Evolutionary conservation across 2,329 filamentous ascomycete genomes (phyloP), one percentile per base, ranked within the genome.

Genomic region (Leptosphaerulina australis): DNA sequence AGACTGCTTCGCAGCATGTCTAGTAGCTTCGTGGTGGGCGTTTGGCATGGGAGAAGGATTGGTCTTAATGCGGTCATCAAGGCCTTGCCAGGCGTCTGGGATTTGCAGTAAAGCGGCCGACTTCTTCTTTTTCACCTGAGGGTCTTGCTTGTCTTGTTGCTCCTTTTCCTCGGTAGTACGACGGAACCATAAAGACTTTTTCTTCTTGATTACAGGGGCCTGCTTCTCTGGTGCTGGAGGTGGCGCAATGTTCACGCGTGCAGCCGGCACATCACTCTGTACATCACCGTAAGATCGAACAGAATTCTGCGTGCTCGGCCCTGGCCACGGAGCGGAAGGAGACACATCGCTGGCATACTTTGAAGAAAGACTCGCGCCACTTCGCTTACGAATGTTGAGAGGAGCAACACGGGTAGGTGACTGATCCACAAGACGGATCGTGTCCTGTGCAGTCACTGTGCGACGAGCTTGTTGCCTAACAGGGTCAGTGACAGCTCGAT

Each of bases 361-460:
- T 28, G 70, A 60, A n/a, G 53, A 64, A 14, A 62, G 59, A 37
- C 66, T 68, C 11, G 68, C 63, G 20, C 69, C 70, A 31, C 67
- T 71, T 8, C 73, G 73, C 70, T 85, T 85, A 37, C 80, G 77
- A 31, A 85, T 80, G 38, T 79, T 81, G 35, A 85, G 71, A 2
- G 83, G 81, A 29, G 79, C 80, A 6, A 82, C 72, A 18, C 74
- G 76, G 3, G 71, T 75, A 4, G 81, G 78, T 26, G 79, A 80
- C 8, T 78, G 76, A 21, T 80, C 76, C 2, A 86, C 82, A 56
- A 86, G 72, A 10, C 84, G 77, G 33, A 86, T 82, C 0, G 83
- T 85, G 22, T 74, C 64, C 53, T 62, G 63, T 18, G 67, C 67
- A 52, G 56, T 69, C 50, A 58, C 53, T 31, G 55, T 56, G 45